A percentile compares a stretch with the other conserved stretches of the same genome.
phyloP scores from a whole-genome alignment of 148 eudicot species.

The Rhododendron williamsianum region DNA sequence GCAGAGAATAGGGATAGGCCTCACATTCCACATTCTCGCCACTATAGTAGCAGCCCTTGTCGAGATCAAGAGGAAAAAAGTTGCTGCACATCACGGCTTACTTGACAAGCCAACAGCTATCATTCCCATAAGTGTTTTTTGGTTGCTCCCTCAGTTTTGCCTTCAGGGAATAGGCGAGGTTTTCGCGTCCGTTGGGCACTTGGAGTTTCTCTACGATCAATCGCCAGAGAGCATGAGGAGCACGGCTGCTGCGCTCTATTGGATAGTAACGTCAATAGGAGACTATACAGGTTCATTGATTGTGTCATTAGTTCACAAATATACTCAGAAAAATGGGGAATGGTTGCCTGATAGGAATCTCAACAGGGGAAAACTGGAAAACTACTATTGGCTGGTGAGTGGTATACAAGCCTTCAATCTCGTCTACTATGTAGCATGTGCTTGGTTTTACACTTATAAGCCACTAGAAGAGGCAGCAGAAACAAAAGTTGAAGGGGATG shows the following conservation, averaged over 20 bases:
- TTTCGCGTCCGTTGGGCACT: slow-evolving; percentile 37
- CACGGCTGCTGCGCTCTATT: slow-evolving; percentile 38
- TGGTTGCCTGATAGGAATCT: slow-evolving; percentile 40
- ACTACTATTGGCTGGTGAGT: slow-evolving; percentile 29
- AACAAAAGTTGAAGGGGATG: slow-evolving; percentile 15
- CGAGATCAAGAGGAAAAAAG: slow-evolving; percentile 42
- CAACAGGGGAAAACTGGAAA: slow-evolving; percentile 36
- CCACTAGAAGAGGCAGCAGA: slow-evolving; percentile 26
- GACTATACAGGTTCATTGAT: slow-evolving; percentile 37
- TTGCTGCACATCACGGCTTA: slow-evolving; percentile 31
- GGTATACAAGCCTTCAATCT: slow-evolving; percentile 33
- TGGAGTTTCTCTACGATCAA: slow-evolving; percentile 59
- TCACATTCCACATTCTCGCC: slow-evolving; percentile 33
- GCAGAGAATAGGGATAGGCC: slow-evolving; percentile 61
- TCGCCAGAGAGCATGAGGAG: slow-evolving; percentile 63
- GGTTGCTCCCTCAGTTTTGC: slow-evolving; percentile 47
- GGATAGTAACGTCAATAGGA: slow-evolving; percentile 35
- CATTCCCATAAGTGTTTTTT: slow-evolving; percentile 49
- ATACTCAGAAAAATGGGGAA: slow-evolving; percentile 25
- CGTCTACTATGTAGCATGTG: slow-evolving; percentile 27
- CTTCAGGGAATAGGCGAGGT: slow-evolving; percentile 45
- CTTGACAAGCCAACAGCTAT: slow-evolving; percentile 33
- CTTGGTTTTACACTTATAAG: slow-evolving; percentile 26
- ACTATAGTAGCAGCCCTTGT: slow-evolving; percentile 35
- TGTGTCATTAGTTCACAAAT: slow-evolving; percentile 38